Evolutionary conservation across 495 filamentous ascomycete species (phyloP), one percentile per base, ranked within the genome.

Genomic region (Penicillium lagena): DNA sequence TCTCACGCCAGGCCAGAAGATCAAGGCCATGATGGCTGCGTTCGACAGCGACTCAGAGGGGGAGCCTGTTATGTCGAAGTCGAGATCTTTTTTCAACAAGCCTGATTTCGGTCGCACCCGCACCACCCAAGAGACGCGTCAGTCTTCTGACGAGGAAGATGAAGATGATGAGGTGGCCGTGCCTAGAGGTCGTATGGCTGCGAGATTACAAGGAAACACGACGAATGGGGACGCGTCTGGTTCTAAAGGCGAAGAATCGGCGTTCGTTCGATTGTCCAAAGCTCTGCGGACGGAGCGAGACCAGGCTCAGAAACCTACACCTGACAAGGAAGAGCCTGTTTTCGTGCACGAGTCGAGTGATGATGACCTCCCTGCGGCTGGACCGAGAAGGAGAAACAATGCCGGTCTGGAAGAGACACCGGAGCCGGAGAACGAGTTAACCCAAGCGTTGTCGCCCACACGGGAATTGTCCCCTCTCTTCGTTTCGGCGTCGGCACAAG

Each of bases 101-200:
- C 54, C 53, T 50, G 46, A 53, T 51, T 48, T 56, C 45, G 43
- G 37, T 13, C 54, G 46, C 33, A 49, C 49, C 5, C 55, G 37
- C 7, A 46, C 45, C 12, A 32, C 47, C 7, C 32, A 40, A 34
- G 37, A 42, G 34, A 39, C 32, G 37, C 39, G 35, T 14, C 14
- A 39, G 35, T 31, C 37, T 22, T 50, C 55, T 3, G 71, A 70
- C 7, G 73, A 78, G 7, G 72, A 74, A 8, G 69, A 78, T 9
- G 72, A 74, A 7, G 69, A 75, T 13, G 66, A 72, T 13, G 71
- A 22, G 4, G 22, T 80, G 44, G 48, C 82, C 14, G 71, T 74
- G 15, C 86, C 87, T 4, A 76, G 77, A 40, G 87, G 87, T 4
- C 78, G 81, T 22, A 72, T 93, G 51, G 87, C 87, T 43, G 73